Base-by-base conservation (phyloP, 805 yeast species). In the Yamadazyma paraphyllophila region DNA sequence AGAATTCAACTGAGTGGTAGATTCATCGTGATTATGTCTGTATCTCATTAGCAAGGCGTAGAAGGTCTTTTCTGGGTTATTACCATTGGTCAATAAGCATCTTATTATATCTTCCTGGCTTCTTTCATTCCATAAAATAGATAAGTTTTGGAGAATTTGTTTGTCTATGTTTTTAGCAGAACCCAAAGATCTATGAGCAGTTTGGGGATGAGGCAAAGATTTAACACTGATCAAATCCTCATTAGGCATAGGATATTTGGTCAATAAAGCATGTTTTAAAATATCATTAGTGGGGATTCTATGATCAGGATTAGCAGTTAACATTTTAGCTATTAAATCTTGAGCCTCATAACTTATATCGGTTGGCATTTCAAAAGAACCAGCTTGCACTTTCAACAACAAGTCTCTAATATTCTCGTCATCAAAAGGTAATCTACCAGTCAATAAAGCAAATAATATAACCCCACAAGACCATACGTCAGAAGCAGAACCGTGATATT, bases 391-490 rank as follows among this genome's bases (percentile, higher is more conserved):
- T 63, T 86, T 87, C 47, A 85, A 60, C 43, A 87, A 64, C 46
- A 87, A 63, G 51, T 77, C 80, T 61, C 89, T 77, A 56, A 87
- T 85, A 57, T 83, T 84, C 50, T 85, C 88, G 63, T 87, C 94
- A 61, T 87, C 92, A 59, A 87, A 87, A 7, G 95, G 95, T 50
- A 87, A 68, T 67, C 87, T 82, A 3, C 95, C 95, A 2, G 92
- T 85, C 46, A 87, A 65, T 39, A 87, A 66, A 4, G 94, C 94
- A 67, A 84, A 87, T 40, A 86, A 67, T 37, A 87, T 85, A 36
- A 87, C 87, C 59, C 95, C 95, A 67, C 94, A 86, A 5, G 92
- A 85, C 95, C 95, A 87, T 34, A 87, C 85, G 66, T 87, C 95
- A 49, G 90, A 82, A 30, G 91, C 90, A 26, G 87, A 83, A 14